Evolutionary conservation across 2,329 filamentous ascomycete species (phyloP), one percentile per base, ranked within the genome.

Genomic region (Colletotrichum lini): DNA sequence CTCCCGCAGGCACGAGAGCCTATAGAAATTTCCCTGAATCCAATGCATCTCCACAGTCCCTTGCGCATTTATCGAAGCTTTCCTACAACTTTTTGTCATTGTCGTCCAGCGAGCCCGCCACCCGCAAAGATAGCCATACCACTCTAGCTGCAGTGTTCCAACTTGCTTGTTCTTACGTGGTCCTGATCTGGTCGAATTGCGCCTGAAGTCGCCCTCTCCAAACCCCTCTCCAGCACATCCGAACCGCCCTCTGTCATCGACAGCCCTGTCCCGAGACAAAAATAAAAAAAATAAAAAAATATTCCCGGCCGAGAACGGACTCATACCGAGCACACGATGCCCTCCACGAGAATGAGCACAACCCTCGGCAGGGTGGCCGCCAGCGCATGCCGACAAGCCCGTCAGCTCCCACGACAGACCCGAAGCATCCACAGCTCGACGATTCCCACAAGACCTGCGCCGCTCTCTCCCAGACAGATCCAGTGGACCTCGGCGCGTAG

Each of bases 311-410:
- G 52, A 67, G 53, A 59, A 54, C 69, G 52, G 65, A 63, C 40
- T 63, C 47, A 26, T 23, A 47, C 50, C 65, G 26, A 59, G 49
- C 60, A 44, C 9, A 45, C 49, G 44, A 67, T 68, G 68, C 49
- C 69, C 21, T 63, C 69, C 21, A 42, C 69, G 26, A 63, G 69
- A 56, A 26, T 71, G 42, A 35, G 50, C 42, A 54, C 76, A 67
- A 74, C 78, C 76, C 71, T 84, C 49, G 72, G 78, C 70, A 79
- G 78, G 74, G 74, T 83, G 62, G 77, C 79, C 56, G 69, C 75
- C 40, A 74, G 75, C 44, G 76, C 76, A 60, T 78, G 76, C 64
- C 79, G 79, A 73, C 78, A 75, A 70, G 70, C 76, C 30, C 79
- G 76, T 56, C 72, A 76, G n/a, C 26, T 75, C 44, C 77, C 73